Conservation (phyloP, 768 basidiomycete genomes). For the Mycena vulgaris region DNA sequence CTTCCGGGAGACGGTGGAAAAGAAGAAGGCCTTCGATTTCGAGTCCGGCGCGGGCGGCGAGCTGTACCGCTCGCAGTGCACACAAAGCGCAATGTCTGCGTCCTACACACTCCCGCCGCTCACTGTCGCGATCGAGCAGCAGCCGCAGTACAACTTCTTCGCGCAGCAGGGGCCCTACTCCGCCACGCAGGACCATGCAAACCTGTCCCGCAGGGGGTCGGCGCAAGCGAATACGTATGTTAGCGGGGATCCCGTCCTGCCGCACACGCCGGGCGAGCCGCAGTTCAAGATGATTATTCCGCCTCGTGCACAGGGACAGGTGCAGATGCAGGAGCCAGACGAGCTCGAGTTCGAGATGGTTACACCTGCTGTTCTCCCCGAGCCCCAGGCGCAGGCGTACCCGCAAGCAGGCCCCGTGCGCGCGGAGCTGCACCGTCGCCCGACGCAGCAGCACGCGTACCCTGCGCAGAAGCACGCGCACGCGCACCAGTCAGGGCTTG, state of each 20-base stretch:
- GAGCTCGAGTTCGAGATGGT: neutral
- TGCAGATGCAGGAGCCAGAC: neutral
- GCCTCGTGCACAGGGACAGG: no score
- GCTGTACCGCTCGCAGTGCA: conserved; percentile 22
- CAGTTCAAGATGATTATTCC: conserved; percentile 13
- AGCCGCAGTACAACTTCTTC: conserved; percentile 23
- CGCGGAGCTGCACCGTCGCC: conserved; percentile 13
- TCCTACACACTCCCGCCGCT: conserved; percentile 21
- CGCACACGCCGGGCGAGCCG: conserved; percentile 6
- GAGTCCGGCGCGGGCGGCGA: conserved; percentile 13
- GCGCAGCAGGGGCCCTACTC: conserved; percentile 25
- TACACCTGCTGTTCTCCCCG: no score
- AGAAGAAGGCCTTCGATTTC: conserved; percentile 9
- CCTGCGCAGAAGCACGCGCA: conserved; percentile 12
- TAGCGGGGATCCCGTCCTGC: conserved; percentile 3
- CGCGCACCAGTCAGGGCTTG: conserved; percentile 5
- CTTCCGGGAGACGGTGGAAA: conserved; percentile 20
- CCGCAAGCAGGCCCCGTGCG: no score
- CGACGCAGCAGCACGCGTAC: conserved; percentile 14
- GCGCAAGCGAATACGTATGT: neutral
- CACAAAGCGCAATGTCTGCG: conserved; percentile 12
- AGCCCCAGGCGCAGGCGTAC: conserved; percentile 18
- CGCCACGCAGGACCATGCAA: conserved; percentile 16
- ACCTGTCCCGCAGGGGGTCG: neutral
- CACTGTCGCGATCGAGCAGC: conserved; percentile 6